Evolutionary conservation across 331 rosid species (phyloP).

Genomic region (Arachis monticola): DNA sequence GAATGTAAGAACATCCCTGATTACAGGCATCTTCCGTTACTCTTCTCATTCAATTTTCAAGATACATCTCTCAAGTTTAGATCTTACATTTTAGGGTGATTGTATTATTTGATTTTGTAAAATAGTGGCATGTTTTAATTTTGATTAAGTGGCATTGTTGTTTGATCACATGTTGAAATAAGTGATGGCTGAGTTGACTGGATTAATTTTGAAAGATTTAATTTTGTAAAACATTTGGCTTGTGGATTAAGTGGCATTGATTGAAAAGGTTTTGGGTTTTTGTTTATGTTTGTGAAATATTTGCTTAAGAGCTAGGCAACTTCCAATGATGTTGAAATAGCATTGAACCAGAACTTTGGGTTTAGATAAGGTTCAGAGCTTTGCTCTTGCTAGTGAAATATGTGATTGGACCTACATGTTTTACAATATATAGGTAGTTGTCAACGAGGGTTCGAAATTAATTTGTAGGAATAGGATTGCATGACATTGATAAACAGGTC

Average conservation of each 20-base stretch:
- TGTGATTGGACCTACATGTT: slow-evolving; percentile 21
- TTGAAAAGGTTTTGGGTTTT: background rate
- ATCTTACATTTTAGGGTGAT: too few species aligned
- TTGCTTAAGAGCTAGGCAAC: background rate
- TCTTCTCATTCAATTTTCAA: too few species aligned
- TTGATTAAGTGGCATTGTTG: too few species aligned
- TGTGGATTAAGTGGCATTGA: background rate
- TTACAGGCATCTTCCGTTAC: slow-evolving; percentile 36
- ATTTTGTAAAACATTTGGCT: too few species aligned
- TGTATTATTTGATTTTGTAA: too few species aligned
- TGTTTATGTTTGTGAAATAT: background rate
- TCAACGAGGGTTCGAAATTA: background rate
- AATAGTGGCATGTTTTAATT: too few species aligned
- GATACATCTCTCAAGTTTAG: too few species aligned
- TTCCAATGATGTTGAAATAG: background rate
- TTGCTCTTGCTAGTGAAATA: background rate
- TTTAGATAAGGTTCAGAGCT: background rate
- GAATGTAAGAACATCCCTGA: slow-evolving; percentile 72
- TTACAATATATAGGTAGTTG: slow-evolving; percentile 5
- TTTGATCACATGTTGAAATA: too few species aligned
- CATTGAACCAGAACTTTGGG: background rate
- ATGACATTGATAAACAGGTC: background rate
- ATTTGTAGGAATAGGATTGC: slow-evolving; percentile 16
- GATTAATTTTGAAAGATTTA: background rate
- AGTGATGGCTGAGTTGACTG: background rate